Evolutionary conservation across 495 filamentous ascomycete genomes (phyloP), one percentile per base, ranked within the genome.

Genomic region (Parmelia sp.): DNA sequence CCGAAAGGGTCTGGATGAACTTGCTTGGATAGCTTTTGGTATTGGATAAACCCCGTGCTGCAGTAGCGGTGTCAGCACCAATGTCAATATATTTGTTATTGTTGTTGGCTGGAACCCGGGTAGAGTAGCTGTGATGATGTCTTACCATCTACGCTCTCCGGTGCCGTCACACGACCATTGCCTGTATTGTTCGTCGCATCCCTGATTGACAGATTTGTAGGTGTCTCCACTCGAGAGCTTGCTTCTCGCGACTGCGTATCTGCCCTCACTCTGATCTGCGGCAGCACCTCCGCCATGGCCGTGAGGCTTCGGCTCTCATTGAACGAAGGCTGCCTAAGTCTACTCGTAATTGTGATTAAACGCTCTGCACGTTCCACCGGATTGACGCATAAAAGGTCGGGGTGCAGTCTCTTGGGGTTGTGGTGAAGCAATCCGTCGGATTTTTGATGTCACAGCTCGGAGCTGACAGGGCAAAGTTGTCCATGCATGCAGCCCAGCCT

Each of bases 171-270:
- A 31, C 47, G 63, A 27, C 58, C 40, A 36, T 61, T 37, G 21
- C 23, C 17, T 25, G 39, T 36, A 19, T 33, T 21, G 25, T 39
- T 58, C 0, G 60, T 49, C 35, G n/a, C 45, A n/a, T 59, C 89
- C 45, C 76, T 97, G 60, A 93, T 97, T 73, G 82, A 89, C 68
- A 82, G 91, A 64, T 96, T 96, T 78, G 85, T 86, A 42, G 82
- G 83, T 57, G 90, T 90, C 39, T 87, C 86, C 45, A 74, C 81
- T 42, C 73, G 90, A 31, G 74, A 89, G 15, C 70, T 91, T 17
- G 74, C 78, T 23, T 77, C 90, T 67, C 90, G 89, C 74, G 97
- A 95, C 72, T 64, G 62, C 61, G 65, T 60, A 51, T 57, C 53
- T 39, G 59, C 60, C 39, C 55, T 27, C 39, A 61, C 39, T 45